Percentiles rank a stretch among this genome's conserved stretches.
Conservation (phyloP, 345 rosid species). For the Garcia nutans region DNA sequence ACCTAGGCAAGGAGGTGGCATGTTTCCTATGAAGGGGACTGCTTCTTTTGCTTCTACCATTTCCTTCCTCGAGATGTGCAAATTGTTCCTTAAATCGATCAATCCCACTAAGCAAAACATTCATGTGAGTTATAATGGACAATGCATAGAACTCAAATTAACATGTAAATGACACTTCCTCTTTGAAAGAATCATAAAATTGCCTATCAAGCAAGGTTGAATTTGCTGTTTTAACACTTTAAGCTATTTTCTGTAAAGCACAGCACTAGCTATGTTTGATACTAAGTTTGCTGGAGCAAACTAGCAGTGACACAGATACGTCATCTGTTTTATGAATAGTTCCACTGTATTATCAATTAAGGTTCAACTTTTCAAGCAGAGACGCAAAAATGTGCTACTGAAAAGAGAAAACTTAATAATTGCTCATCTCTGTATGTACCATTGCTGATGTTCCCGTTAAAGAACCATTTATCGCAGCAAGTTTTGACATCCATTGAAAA, state of each 20-base stretch:
- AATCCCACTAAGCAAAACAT: conserved; percentile 47
- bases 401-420: not conserved
- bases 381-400: not conserved
- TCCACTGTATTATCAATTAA: not conserved
- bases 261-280: not conserved
- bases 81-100: conserved; percentile 83
- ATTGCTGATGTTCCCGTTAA: not conserved
- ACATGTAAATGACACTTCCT: not conserved
- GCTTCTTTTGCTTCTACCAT: conserved; percentile 48
- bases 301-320: not conserved
- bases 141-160: not conserved
- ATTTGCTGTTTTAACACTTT: too few relatives aligned
- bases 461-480: not conserved
- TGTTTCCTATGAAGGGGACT: conserved; percentile 65
- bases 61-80: conserved; percentile 76
- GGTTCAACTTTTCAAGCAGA: not conserved
- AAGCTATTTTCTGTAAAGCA: not conserved
- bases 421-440: not conserved
- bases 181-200: not conserved
- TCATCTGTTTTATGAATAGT: not conserved
- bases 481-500: not conserved
- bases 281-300: not conserved
- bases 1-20: conserved; percentile 82
- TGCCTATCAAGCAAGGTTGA: not conserved
- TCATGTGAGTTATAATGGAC: not conserved